Base-by-base conservation (phyloP, 2,329 filamentous ascomycete species). In the Sporothrix phasma region DNA sequence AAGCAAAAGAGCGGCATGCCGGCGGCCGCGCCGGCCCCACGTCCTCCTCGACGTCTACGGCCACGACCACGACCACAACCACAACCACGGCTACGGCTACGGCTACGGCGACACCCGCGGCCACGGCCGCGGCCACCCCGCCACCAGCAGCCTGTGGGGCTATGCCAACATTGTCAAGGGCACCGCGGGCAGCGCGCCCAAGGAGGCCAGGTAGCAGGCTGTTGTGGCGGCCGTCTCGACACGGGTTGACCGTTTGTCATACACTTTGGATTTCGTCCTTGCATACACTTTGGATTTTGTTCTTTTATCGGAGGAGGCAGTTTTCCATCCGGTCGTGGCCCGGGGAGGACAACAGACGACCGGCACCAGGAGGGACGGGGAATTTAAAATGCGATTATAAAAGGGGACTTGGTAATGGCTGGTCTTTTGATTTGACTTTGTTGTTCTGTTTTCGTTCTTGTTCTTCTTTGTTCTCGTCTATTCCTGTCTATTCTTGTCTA, bases 131-230 rank as follows among this genome's bases (percentile, higher is more conserved):
- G 60, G 67, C 24, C 58, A 68, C 39, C 43, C 63, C 2, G 45
- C 62, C 11, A 41, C 29, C 2, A 31, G 5, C 24, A 74, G 72
- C 70, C 69, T 72, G 17, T 71, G 73, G 63, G 74, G 69, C 69
- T 76, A 76, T 46, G 71, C 73, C 13, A 71, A 69, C 39, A 67
- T 72, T n/a, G 69, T 68, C 24, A 56, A 56, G 46, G 56, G 53
- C 13, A 45, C 31, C 24, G 47, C 13, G 24, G 34, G 26, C 2
- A 13, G 39, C 24, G 69, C 17, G 26, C 43, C 54, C 51, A 61
- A 5, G 39, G 29, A 53, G n/a, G 37, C 15, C 22, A 19, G 4
- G 4, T 7, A 15, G 41, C 5, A n/a, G 8, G 17, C 19, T 17
- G 17, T 43, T 19, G 13, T 17, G 13, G 39, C 34, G 34, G 34